phyloP scores from a whole-genome alignment of 768 basidiomycete genomes.

The Phylloporus sp. region DNA sequence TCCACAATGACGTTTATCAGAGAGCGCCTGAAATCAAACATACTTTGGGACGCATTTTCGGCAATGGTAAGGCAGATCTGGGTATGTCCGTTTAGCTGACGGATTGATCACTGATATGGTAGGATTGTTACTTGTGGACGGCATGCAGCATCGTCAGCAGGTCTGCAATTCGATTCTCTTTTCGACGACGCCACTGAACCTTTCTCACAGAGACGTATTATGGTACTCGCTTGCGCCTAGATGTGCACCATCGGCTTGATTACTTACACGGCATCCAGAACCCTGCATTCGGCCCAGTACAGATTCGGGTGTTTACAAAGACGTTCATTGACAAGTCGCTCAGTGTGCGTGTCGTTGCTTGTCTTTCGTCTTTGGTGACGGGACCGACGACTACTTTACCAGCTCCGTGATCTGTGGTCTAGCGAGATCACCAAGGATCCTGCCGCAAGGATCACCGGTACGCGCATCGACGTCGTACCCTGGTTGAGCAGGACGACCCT shows the following conservation, averaged over 20 bases:
- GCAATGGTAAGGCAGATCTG: slow-evolving; percentile 25
- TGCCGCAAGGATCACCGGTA: slow-evolving; percentile 9
- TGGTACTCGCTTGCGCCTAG: slow-evolving; percentile 19
- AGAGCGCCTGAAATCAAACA: slow-evolving; percentile 44
- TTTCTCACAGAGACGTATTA: slow-evolving; percentile 19
- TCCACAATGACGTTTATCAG: slow-evolving; percentile 49
- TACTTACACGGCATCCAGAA: slow-evolving; percentile 36
- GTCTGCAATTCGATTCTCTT: slow-evolving; percentile 12
- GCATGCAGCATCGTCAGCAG: slow-evolving; percentile 38
- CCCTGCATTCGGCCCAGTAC: slow-evolving; percentile 59
- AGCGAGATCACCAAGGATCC: slow-evolving; percentile 29
- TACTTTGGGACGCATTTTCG: slow-evolving; percentile 39
- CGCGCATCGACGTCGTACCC: slow-evolving; percentile 29
- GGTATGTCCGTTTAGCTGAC: background rate
- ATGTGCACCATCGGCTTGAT: background rate
- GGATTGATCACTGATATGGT: background rate
- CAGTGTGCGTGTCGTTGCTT: background rate
- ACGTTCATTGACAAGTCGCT: slow-evolving; percentile 53
- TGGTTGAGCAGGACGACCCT: slow-evolving; percentile 36
- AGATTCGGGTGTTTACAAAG: slow-evolving; percentile 52
- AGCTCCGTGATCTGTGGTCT: slow-evolving; percentile 48
- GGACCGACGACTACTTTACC: background rate
- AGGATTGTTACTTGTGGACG: slow-evolving; percentile 49
- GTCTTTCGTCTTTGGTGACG: too few species aligned
- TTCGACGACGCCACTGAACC: background rate